Conservation (phyloP, 2,329 filamentous ascomycete genomes). For the Beauveria sp. region DNA sequence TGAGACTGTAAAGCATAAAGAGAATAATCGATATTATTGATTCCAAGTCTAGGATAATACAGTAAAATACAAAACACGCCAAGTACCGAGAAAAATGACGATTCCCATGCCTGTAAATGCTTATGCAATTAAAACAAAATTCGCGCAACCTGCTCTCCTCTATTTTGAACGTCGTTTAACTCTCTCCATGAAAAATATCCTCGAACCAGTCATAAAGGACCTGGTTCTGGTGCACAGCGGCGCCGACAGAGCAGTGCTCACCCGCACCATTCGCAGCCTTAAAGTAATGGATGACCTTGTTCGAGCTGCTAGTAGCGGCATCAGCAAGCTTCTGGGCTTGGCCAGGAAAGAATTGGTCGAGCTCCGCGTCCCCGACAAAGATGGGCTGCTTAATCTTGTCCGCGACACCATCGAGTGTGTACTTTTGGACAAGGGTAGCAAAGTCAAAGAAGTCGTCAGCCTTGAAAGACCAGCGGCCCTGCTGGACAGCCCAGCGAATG, state of each 20-base stretch:
- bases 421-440: slow-evolving; percentile 12
- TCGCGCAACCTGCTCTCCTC: too few species aligned
- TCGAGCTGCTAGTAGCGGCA: neutral
- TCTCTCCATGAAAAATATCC: neutral
- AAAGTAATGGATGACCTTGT: slow-evolving; percentile 3
- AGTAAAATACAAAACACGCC: neutral
- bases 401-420: slow-evolving; percentile 14
- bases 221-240: slow-evolving; percentile 3
- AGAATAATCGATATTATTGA: neutral
- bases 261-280: slow-evolving; percentile 5
- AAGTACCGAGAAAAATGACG: neutral
- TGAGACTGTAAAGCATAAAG: neutral
- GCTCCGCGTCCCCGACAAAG: slow-evolving; percentile 18
- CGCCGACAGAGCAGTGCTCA: slow-evolving; percentile 11
- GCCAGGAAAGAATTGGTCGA: slow-evolving; percentile 15
- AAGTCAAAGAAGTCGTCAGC: slow-evolving; percentile 18
- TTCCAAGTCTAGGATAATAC: neutral
- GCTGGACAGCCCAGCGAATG: slow-evolving; percentile 18
- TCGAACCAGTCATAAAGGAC: slow-evolving; percentile 11
- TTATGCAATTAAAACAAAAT: neutral
- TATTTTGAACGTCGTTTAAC: neutral
- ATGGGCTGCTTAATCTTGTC: slow-evolving; percentile 17
- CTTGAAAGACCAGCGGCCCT: slow-evolving; percentile 22
- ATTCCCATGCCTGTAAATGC: neutral
- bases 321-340: slow-evolving; percentile 3